These are phyloP conservation scores for Striga hermonthica DNA, from an alignment of 305 asterid genomes.

Conservation along the genomic window DNA sequence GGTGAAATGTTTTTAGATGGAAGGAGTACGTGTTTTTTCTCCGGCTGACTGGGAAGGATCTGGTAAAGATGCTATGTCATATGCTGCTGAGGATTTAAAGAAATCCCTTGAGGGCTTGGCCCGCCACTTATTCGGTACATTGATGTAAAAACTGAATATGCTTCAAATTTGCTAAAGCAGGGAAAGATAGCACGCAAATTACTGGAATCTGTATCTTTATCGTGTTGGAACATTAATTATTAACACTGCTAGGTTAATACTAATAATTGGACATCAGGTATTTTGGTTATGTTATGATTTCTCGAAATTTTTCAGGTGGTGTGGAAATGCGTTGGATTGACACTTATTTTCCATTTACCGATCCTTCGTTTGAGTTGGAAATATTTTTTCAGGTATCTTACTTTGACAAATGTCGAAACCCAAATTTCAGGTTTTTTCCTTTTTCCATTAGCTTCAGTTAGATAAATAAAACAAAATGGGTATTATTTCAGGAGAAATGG, in stretches of 20 bases:
- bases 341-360: constrained; percentile 89
- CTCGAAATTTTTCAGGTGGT: constrained; percentile 46
- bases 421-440: not conserved
- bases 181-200: too few relatives aligned
- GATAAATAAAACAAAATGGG: constrained; percentile 8
- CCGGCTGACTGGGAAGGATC: constrained; percentile 76
- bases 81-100: constrained; percentile 89
- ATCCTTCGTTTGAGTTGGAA: constrained; percentile 95
- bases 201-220: too few relatives aligned
- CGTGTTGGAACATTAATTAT: too few relatives aligned
- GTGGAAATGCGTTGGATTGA: constrained; percentile 99
- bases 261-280: too few relatives aligned
- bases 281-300: too few relatives aligned
- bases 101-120: constrained; percentile 95
- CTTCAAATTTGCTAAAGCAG: constrained; percentile 18
- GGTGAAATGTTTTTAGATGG: constrained; percentile 60
- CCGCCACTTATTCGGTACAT: constrained; percentile 75
- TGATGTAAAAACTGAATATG: constrained; percentile 7
- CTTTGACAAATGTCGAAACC: constrained; percentile 1
- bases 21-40: constrained; percentile 83
- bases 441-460: not conserved
- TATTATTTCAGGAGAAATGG: constrained; percentile 67
- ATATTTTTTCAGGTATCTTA: constrained; percentile 75
- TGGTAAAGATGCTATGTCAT: constrained; percentile 56
- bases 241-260: too few relatives aligned